Evolutionary conservation across 257 asterid species (phyloP).

Genomic region (Eustoma russellianum): DNA sequence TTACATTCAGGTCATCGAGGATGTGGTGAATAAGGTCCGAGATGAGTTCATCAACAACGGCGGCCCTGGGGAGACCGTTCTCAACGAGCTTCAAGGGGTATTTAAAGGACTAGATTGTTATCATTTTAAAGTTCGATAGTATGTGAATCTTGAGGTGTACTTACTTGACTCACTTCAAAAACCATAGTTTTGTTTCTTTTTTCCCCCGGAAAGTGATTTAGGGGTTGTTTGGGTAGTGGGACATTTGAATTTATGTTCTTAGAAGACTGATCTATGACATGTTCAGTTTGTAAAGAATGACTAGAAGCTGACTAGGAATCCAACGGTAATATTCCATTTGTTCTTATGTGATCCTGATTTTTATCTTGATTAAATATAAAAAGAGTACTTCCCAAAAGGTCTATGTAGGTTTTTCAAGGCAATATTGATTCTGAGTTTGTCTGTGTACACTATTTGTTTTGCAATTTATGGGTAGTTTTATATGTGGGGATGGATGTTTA

Average conservation of each 20-base stretch:
- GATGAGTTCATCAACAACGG: no score
- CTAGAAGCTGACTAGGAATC: no score
- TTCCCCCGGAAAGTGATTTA: not conserved
- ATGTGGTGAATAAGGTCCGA: slow-evolving; percentile 84
- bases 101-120: slow-evolving; percentile 4
- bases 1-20: slow-evolving; percentile 79
- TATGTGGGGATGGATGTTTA: slow-evolving; percentile 5
- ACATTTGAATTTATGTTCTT: not conserved
- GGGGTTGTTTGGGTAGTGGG: not conserved
- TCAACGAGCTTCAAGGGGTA: slow-evolving; percentile 91
- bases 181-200: not conserved
- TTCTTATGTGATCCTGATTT: no score
- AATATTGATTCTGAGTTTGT: not conserved
- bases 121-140: not conserved
- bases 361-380: no score
- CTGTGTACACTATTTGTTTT: slow-evolving; percentile 10
- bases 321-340: no score
- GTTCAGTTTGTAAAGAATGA: not conserved
- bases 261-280: not conserved
- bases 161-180: not conserved
- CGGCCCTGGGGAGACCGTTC: slow-evolving; percentile 87
- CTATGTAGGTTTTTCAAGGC: no score
- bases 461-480: slow-evolving; percentile 15
- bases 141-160: no score
- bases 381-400: no score